Conservation (phyloP, 1,284 basidiomycete genomes). For the Coniferiporia weirii region DNA sequence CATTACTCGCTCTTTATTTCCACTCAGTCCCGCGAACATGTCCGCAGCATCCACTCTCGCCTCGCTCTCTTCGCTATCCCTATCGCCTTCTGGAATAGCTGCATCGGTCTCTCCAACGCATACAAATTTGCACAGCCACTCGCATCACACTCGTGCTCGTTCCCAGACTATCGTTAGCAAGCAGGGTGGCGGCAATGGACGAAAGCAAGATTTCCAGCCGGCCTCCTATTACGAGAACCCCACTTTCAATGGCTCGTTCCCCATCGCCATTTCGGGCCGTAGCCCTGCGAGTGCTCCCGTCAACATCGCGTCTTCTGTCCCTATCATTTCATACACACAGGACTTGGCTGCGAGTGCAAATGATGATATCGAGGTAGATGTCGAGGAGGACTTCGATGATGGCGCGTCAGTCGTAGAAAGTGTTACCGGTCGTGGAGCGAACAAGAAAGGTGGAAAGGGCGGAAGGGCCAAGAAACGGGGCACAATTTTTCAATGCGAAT, state of each 20-base stretch:
- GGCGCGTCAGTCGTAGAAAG: conserved; percentile 36
- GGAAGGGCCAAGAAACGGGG: conserved; percentile 64
- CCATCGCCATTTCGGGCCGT: not conserved
- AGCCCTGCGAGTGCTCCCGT: not conserved
- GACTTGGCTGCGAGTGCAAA: conserved; percentile 10
- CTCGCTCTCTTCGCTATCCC: conserved; percentile 38
- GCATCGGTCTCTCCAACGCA: conserved; percentile 11
- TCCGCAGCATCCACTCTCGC: conserved; percentile 42
- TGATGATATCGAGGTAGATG: conserved; percentile 19
- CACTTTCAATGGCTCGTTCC: not conserved
- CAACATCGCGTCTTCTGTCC: conserved; percentile 5
- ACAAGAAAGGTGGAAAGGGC: conserved; percentile 25
- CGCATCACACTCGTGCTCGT: conserved; percentile 21
- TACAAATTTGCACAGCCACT: conserved; percentile 22
- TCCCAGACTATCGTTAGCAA: conserved; percentile 19
- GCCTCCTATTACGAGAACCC: conserved; percentile 3
- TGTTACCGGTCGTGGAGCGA: conserved; percentile 29
- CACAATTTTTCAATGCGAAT: conserved; percentile 87
- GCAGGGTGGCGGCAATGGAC: not conserved
- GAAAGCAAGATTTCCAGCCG: not conserved
- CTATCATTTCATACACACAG: not conserved
- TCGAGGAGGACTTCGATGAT: conserved; percentile 22
- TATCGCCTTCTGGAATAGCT: conserved; percentile 44
- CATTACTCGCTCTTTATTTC: not conserved
- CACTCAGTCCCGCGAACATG: conserved; percentile 37